Evolutionary conservation across 2,329 filamentous ascomycete species (phyloP), one percentile per base, ranked within the genome.

Genomic region (Escovopsis sp.): DNA sequence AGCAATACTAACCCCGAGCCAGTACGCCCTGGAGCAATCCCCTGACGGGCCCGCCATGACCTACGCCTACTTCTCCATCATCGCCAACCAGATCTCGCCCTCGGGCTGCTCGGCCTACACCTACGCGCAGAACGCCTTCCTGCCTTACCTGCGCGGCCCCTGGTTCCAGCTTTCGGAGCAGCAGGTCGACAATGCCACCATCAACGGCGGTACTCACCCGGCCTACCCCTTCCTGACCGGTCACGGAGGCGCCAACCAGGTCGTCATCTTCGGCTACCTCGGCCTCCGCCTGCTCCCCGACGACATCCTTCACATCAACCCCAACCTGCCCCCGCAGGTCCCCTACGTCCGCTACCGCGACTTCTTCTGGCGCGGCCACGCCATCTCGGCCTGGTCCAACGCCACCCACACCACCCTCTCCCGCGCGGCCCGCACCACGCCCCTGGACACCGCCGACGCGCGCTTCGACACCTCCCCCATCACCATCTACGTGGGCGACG

Each of bases 121-220:
- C 0, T 83, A 83, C 52, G 68, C 74, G 6, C 67, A 81, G 28
- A 75, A 79, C 46, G 72, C 75, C 0, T 75, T 68, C 33, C 65
- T 73, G 33, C 78, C 80, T 0, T 83, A 85, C 51, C 61, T 70
- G 2, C 69, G 80, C 9, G 72, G 69, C 1, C 80, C 80, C 0
- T 85, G 78, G 69, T 83, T 74, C 58, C 77, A 83, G 49, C 76
- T 80, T 53, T 82, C 77, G 0, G 80, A 85, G 52, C 79, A 84
- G 53, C 61, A 80, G 39, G 57, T 75, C 28, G 80, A 85, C 53
- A 66, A 80, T 45, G 68, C 64, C 39, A 76, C 75, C 32, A 78
- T 75, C 0, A 76, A 82, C 46, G 51, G 51, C 15, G 51, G 48
- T 4, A 53, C 51, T 1, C 48, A 53, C 30, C 78, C 80, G 0